Conservation (phyloP, 345 rosid species). For the Salix purpurea region DNA sequence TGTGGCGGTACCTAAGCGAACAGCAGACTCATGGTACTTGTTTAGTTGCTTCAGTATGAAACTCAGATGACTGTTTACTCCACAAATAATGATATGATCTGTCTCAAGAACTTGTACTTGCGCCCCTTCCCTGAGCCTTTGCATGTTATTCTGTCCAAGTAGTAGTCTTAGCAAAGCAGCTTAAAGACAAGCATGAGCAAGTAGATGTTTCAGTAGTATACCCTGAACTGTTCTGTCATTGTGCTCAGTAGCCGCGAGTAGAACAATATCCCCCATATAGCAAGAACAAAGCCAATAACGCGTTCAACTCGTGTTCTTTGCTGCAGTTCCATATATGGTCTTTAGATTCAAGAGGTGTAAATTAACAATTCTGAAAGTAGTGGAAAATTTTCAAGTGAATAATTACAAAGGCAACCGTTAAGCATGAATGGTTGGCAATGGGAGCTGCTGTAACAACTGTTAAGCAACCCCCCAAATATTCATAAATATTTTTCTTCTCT, state of each 20-base stretch:
- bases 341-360: conserved; percentile 22
- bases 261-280: conserved; percentile 92
- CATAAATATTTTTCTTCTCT: not conserved
- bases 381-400: not conserved
- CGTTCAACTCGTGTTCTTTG: conserved; percentile 88
- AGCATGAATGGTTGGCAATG: not conserved
- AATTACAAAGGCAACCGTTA: not conserved
- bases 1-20: conserved; percentile 89
- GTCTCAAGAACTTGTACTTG: conserved; percentile 88
- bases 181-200: conserved; percentile 9
- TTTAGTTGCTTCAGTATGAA: conserved; percentile 87
- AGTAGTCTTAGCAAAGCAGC: conserved; percentile 19
- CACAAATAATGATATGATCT: conserved; percentile 91
- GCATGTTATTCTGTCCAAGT: conserved; percentile 73
- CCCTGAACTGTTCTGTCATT: conserved; percentile 96
- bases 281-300: conserved; percentile 75
- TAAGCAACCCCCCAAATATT: not conserved
- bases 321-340: conserved; percentile 49
- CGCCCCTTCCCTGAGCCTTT: conserved; percentile 90
- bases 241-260: conserved; percentile 93
- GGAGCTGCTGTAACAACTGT: not conserved
- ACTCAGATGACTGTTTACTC: conserved; percentile 68
- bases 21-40: conserved; percentile 83
- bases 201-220: conserved; percentile 30
- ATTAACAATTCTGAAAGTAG: conserved; percentile 7